Base-by-base conservation (phyloP, 1,139 yeast species). In the Meyerozyma sp. region DNA sequence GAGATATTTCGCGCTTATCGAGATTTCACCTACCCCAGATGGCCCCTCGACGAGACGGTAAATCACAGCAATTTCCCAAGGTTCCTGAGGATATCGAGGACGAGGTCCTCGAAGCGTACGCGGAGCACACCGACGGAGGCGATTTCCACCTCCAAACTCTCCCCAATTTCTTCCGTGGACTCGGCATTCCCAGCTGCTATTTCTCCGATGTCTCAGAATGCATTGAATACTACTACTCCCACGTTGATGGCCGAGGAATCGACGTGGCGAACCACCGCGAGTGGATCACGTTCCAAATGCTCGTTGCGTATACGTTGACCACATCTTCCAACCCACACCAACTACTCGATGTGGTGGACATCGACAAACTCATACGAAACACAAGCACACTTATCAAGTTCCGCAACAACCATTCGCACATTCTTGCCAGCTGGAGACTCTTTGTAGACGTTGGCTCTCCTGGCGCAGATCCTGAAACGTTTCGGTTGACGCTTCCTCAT, bases 291-390 rank as follows among this genome's bases (percentile, higher is more conserved):
- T 45, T 61, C 20, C 64, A 59, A 41, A 52, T 72, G 43, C 51
- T 71, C 11, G 49, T 50, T 39, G 57, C 64, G 6, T 63, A 59
- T 43, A 70, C 76, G 2, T 58, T 71, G 23, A 58, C 69, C 9
- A 43, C 56, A 4, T 42, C 53, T 2, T 46, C 44, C 7, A 51
- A 53, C 9, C 44, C 56, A 1, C 49, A 51, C 21, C 62, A 61
- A 18, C 55, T 68, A 10, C 54, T 71, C 4, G 78, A 72, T 48
- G 61, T 72, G 1, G 56, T 73, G 5, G 77, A 73, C 49, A 58
- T 72, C 29, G 77, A 72, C 45, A 73, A 72, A 50, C 56, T 72
- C 23, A 55, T 70, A 9, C 40, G 45, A 23, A 57, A 65, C 42
- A 48, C 58, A 28, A 56, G 57, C 37, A 59, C 61, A 41, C 57